phyloP scores from a whole-genome alignment of 345 rosid genomes.

The Euphorbia pulcherrima region DNA sequence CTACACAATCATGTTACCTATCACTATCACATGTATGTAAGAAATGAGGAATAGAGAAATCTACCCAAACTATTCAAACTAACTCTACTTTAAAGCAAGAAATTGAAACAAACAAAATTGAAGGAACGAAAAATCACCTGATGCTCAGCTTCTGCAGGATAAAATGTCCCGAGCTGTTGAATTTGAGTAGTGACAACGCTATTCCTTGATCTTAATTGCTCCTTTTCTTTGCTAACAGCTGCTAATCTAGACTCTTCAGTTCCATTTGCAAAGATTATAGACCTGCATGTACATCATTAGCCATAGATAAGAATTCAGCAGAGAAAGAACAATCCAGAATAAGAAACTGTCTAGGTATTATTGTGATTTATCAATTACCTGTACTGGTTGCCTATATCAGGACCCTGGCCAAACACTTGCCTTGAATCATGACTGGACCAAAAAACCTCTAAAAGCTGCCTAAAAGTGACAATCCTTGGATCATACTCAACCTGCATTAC shows the following conservation, averaged over 20 bases:
- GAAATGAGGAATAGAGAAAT: too few species aligned
- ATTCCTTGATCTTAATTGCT: constrained; percentile 65
- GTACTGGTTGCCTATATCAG: constrained; percentile 91
- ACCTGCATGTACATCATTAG: constrained; percentile 38
- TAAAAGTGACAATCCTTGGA: constrained; percentile 52
- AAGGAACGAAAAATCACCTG: constrained; percentile 43
- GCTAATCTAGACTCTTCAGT: constrained; percentile 78
- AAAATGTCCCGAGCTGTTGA: constrained; percentile 58
- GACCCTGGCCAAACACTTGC: constrained; percentile 95
- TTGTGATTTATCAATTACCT: constrained; percentile 39
- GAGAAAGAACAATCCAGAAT: too few species aligned
- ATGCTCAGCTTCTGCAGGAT: constrained; percentile 90
- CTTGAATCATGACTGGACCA: constrained; percentile 93
- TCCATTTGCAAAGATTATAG: constrained; percentile 76
- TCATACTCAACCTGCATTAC: constrained; percentile 75
- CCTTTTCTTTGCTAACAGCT: constrained; percentile 69
- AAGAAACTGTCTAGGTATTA: not conserved
- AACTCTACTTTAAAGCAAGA: too few species aligned
- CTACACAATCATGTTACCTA: too few species aligned
- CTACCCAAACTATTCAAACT: too few species aligned
- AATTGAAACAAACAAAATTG: not conserved
- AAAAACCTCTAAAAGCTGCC: constrained; percentile 76
- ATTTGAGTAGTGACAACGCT: constrained; percentile 81
- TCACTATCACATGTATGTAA: too few species aligned
- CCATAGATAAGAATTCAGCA: not conserved